Evolutionary conservation across 2,329 filamentous ascomycete species (phyloP), one percentile per base, ranked within the genome.

Genomic region (Colletotrichum neosansevieriae): DNA sequence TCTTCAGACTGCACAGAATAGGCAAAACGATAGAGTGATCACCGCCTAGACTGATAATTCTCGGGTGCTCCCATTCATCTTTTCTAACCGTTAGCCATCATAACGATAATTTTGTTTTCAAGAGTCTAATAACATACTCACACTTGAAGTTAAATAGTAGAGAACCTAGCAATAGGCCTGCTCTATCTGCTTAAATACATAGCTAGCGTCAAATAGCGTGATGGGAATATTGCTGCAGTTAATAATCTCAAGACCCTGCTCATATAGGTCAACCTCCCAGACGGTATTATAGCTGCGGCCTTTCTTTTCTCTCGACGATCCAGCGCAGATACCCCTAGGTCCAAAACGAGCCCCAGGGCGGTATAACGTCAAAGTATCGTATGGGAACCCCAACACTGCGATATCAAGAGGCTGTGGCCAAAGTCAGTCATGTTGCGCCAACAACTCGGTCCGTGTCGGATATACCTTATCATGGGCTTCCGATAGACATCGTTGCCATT

Each of bases 151-250:
- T 4, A 13, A 21, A 29, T 58, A 40, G n/a, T 58, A 58, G 24
- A 58, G 56, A 67, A 38, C 63, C 53, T 36, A 62, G 44, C n/a
- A 72, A 76, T 93, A 94, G 0, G 92, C 94, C 75, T 91, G 88
- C 36, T 88, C 92, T 94, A 97, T 97, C 79, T 97, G 94, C 47
- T 85, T 83, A 58, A 94, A 82, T 0, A 94, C 94, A 13, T 97
- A 84, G 1, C 84, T 88, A 77, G 97, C 97, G 81, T 97, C 93
- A 72, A 97, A 91, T 0, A 94, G 94, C 0, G 91, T 51, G 24
- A 51, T 34, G 29, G 49, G 29, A 1, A 51, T 21, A 12, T 51
- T 24, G 1, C 49, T 24, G 1, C 49, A 51, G 49, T 51, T 21
- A 6, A 51, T 92, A 94, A 53, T 51, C 42, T 45, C 50, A 0